Base-by-base conservation (phyloP, 768 basidiomycete genomes). In the Pholiota conissans region DNA sequence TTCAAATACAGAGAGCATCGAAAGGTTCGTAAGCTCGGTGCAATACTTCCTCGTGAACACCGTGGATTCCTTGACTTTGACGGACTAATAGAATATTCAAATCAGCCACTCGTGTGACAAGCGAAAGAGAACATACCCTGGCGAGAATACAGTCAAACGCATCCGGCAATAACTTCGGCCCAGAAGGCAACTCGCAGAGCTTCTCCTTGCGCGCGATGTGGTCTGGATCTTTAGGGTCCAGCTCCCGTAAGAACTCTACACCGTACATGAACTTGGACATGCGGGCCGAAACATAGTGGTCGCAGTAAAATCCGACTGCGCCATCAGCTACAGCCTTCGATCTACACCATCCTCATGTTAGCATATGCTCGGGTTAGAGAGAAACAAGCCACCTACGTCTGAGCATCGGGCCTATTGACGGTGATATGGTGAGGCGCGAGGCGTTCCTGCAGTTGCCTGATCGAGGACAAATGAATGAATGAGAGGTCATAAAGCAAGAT, bases 261-360 rank as follows among this genome's bases (percentile, higher is more conserved):
- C 90, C 90, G 65, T 91, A 93, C 84, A 90, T 85, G 65, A 82
- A 91, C 67, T 80, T 90, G 28, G 89, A 88, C 76, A 91, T 84
- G 42, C 90, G 83, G 22, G 90, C 88, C 4, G 88, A 88, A 55
- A 93, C 91, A 63, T 91, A 86, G 60, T 91, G 91, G 64, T 91
- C 90, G 62, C 87, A 89, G 71, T 90, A 91, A 71, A 91, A 93
- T 27, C 89, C 89, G 60, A 92, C 83, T 1, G 90, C 89, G 24
- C 91, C 90, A 61, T 93, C 89, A 28, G 91, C 89, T 6, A 91
- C 90, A 3, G 91, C 90, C 70, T 93, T 93, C 16, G 91, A 91
- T 13, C 90, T 91, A 61, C 22, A 51, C 22, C 26, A 27, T 40
- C 10, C 8, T 28, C 18, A 13, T 27, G 37, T 29, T 26, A 22